These are phyloP conservation scores for Phlebopus sp. DNA, from an alignment of 1,284 basidiomycete genomes.

Conservation along the genomic window DNA sequence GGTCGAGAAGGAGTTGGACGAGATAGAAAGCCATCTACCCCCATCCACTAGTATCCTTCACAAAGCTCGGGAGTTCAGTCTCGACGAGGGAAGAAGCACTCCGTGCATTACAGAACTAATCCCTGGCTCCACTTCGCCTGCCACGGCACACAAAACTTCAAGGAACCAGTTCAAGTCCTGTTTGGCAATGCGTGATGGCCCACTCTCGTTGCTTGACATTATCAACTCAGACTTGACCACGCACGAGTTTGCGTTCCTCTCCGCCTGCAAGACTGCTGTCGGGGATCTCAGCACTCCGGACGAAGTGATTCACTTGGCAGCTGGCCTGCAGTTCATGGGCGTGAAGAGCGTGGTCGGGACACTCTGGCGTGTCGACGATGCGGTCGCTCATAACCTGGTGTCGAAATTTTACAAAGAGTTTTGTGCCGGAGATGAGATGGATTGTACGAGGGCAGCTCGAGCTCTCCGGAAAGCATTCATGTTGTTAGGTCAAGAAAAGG, in stretches of 20 bases:
- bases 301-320: slow-evolving; percentile 16
- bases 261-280: slow-evolving; percentile 13
- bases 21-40: neutral
- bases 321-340: slow-evolving; percentile 11
- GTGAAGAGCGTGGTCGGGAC: slow-evolving; percentile 14
- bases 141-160: slow-evolving; percentile 7
- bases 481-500: neutral
- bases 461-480: neutral
- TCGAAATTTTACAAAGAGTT: neutral
- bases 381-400: neutral
- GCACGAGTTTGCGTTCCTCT: slow-evolving; percentile 14
- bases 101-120: neutral
- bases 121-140: slow-evolving; percentile 17
- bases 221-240: slow-evolving; percentile 15
- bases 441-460: neutral
- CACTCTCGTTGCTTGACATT: slow-evolving; percentile 13
- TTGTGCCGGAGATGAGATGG: neutral
- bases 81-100: neutral
- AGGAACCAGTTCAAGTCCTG: slow-evolving; percentile 19
- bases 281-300: slow-evolving; percentile 2
- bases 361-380: slow-evolving; percentile 16
- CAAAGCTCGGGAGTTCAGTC: neutral
- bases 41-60: neutral
- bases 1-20: neutral
- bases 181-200: slow-evolving; percentile 19